Base-by-base conservation (phyloP, 495 filamentous ascomycete genomes). In the Podospora pseudocomata region DNA sequence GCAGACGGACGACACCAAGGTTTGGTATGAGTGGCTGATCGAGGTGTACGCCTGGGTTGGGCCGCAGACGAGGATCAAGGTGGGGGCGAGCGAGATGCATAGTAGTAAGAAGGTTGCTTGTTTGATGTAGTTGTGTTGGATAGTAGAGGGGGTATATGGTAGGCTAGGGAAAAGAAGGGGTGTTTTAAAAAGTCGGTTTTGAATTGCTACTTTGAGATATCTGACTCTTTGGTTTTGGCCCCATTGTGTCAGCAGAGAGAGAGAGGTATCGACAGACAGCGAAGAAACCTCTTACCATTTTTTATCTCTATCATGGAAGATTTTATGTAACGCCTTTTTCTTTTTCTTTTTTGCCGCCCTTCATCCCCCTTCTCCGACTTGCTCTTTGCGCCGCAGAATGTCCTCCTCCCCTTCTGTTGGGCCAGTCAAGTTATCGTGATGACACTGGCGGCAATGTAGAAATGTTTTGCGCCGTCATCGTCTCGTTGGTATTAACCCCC, bases 11-110 rank as follows among this genome's bases (percentile, higher is more conserved):
- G 92, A 96, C 73, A 86, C 91, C 20, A 96, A 93, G 80, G 94
- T 98, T 15, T 99, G 95, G 96, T 99, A 99, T 77, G 94, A 99
- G 77, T 99, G 95, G 95, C 84, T 95, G 72, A 89, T 96, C 0
- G 95, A 98, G 76, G 90, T 88, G 26, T 96, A 89, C 74, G 83
- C 88, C 20, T 84, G 82, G 78, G 80, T 83, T 62, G 81, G 83
- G n/a, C 85, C 82, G 19, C 84, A 83, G 63, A 86, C 85, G 68
- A 86, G 90, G 63, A 84, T 93, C 73, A 88, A 91, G 75, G 82
- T 98, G 26, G 92, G 89, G 1, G 84, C 88, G 63, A 93, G 91
- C 71, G 93, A 97, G 61, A 73, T 97, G 74, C 93, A 96, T 74
- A 95, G 90, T 55, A 97, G 92, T 74, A 91, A 92, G 71, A 92